Evolutionary conservation across 2,329 filamentous ascomycete genomes (phyloP), one percentile per base, ranked within the genome.

Genomic region (Elsinoe arachidis): DNA sequence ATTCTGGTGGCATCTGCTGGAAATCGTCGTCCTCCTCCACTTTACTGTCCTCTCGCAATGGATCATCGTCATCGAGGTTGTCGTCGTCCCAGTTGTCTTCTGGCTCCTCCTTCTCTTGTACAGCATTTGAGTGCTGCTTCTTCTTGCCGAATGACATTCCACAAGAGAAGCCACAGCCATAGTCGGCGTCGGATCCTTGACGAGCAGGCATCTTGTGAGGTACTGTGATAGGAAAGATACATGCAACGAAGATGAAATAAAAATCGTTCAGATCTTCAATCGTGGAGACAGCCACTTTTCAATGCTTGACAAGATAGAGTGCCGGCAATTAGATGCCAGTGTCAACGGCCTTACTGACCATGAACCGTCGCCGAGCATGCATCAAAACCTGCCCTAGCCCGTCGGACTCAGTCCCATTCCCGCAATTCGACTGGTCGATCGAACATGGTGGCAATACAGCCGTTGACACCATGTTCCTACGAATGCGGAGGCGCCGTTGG

Each of bases 371-470:
- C 49, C 49, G 49, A 53, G 49, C 26, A 53, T 39, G 12, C 41
- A 19, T 46, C 41, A 46, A n/a, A 46, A 14, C 34, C 33, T 53
- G 49, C 49, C 49, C 49, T 39, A 17, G 17, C 49, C 49, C 15
- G 49, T 35, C 26, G 12, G 49, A 26, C 17, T 39, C 49, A 53
- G 17, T 35, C 34, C 49, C 33, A 23, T 26, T 53, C 49, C 26
- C 10, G 49, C 49, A 39, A 38, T 37, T 39, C 26, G 26, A 15
- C 30, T 17, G 15, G 49, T 34, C 34, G 33, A 53, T 53, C 49
- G 49, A 10, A 39, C 33, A 38, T 53, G 26, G 49, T 53, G 41
- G 43, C 43, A 56, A 56, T 56, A 56, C 54, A 56, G 54, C 54
- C 39, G 54, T 56, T 56, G 39, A n/a, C 33, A 56, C 54, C 38